These are phyloP conservation scores for Phytophthora kernoviae DNA, from an alignment of 352 stramenopile species.

Conservation along the genomic window DNA sequence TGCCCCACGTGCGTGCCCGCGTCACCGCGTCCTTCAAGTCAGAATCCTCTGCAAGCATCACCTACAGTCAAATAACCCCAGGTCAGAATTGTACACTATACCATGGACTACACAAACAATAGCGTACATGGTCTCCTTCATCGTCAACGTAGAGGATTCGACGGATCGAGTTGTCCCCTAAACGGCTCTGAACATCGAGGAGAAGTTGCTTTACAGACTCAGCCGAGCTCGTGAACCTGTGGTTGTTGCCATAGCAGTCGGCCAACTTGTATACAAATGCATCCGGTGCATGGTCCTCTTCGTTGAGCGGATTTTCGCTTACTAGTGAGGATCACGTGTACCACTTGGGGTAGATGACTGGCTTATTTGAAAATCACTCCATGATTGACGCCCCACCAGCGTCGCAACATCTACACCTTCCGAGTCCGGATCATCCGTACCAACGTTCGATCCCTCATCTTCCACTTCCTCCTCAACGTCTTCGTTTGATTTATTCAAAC, in stretches of 20 bases:
- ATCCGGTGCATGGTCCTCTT: slow-evolving; percentile 33
- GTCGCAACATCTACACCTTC: slow-evolving; percentile 34
- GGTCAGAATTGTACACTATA: slow-evolving; percentile 6
- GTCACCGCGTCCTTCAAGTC: slow-evolving; percentile 84
- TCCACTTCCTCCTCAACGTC: slow-evolving; percentile 40
- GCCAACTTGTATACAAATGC: slow-evolving; percentile 88
- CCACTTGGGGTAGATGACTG: slow-evolving; percentile 36
- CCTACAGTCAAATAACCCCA: slow-evolving; percentile 28
- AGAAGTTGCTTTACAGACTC: slow-evolving; percentile 74
- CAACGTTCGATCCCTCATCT: slow-evolving; percentile 41
- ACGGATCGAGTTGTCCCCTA: slow-evolving; percentile 77
- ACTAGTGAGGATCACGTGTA: slow-evolving; percentile 30
- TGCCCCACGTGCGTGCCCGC: slow-evolving; percentile 75
- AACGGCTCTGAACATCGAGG: slow-evolving; percentile 69
- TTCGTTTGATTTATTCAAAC: slow-evolving; percentile 48
- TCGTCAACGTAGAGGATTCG: slow-evolving; percentile 86
- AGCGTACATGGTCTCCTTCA: slow-evolving; percentile 74
- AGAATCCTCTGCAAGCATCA: slow-evolving; percentile 79
- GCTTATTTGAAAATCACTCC: slow-evolving; percentile 45
- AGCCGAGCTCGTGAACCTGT: slow-evolving; percentile 86
- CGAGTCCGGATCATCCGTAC: slow-evolving; percentile 34
- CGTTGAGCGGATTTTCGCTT: slow-evolving; percentile 37
- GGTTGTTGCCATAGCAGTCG: slow-evolving; percentile 82
- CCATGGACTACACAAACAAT: not conserved
- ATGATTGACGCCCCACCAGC: slow-evolving; percentile 44